A percentile compares a stretch with the other conserved stretches of the same genome.
Evolutionary conservation across 441 rosid genomes (phyloP).

Genomic region (Populus trichocarpa): DNA sequence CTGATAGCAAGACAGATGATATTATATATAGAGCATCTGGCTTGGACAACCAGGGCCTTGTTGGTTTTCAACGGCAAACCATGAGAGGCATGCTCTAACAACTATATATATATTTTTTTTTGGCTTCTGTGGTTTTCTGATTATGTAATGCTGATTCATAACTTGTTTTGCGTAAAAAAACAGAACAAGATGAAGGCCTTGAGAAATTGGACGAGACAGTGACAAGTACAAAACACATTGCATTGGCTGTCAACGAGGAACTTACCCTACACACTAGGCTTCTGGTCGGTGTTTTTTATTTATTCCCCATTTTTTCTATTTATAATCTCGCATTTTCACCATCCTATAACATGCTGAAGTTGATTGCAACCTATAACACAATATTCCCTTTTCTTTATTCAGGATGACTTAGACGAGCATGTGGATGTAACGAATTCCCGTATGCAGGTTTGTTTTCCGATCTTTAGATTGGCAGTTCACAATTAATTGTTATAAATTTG

Average conservation of each 20-base stretch:
- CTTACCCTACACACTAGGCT: background rate
- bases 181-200: background rate
- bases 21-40: background rate
- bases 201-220: background rate
- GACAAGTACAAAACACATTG: background rate
- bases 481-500: background rate
- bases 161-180: background rate
- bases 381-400: background rate
- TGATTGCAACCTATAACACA: background rate
- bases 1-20: background rate
- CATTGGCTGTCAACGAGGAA: background rate
- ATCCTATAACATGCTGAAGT: no score
- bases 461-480: background rate
- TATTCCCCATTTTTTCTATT: background rate
- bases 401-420: background rate
- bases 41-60: background rate
- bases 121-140: background rate
- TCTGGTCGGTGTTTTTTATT: background rate
- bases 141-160: background rate
- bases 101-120: no score
- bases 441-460: background rate
- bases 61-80: background rate
- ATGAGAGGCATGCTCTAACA: background rate
- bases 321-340: background rate
- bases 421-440: background rate